phyloP scores from a whole-genome alignment of 192 early-diverging fungal genomes.

The Phycomyces nitens region DNA sequence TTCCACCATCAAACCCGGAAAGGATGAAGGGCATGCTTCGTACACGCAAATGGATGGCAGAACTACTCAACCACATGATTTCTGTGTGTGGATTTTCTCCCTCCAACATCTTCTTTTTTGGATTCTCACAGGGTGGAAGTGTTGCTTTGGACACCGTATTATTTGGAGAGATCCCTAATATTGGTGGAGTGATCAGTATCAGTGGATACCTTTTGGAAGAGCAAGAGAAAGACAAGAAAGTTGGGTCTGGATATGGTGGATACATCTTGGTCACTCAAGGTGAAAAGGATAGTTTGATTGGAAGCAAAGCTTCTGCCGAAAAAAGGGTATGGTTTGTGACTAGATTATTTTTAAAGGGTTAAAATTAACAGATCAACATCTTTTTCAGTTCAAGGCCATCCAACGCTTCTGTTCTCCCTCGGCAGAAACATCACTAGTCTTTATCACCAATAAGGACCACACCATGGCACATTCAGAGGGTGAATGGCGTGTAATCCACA shows the following conservation, averaged over 20 bases:
- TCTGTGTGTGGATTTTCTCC: conserved; percentile 40
- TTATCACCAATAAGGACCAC: conserved; percentile 59
- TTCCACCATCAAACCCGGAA: conserved; percentile 34
- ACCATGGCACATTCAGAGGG: conserved; percentile 54
- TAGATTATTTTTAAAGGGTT: no score
- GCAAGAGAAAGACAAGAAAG: conserved; percentile 26
- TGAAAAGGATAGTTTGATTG: conserved; percentile 43
- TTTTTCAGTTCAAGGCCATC: conserved; percentile 27
- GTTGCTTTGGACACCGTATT: conserved; percentile 64
- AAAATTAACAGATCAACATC: background rate
- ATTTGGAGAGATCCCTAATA: conserved; percentile 37
- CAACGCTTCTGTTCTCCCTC: conserved; percentile 31
- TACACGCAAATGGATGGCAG: conserved; percentile 41
- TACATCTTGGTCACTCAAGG: conserved; percentile 61
- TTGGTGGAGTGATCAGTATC: conserved; percentile 63
- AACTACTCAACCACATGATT: conserved; percentile 45
- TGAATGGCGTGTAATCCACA: conserved; percentile 64
- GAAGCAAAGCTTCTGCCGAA: conserved; percentile 32
- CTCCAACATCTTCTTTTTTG: conserved; percentile 58
- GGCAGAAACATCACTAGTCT: conserved; percentile 30
- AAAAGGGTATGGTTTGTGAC: conserved; percentile 30
- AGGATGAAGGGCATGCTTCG: conserved; percentile 43
- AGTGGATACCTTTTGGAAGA: conserved; percentile 54
- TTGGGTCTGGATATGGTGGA: conserved; percentile 25
- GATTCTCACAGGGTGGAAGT: conserved; percentile 72